Conservation (phyloP, 2,329 filamentous ascomycete genomes). For the Macrophomina tecta region DNA sequence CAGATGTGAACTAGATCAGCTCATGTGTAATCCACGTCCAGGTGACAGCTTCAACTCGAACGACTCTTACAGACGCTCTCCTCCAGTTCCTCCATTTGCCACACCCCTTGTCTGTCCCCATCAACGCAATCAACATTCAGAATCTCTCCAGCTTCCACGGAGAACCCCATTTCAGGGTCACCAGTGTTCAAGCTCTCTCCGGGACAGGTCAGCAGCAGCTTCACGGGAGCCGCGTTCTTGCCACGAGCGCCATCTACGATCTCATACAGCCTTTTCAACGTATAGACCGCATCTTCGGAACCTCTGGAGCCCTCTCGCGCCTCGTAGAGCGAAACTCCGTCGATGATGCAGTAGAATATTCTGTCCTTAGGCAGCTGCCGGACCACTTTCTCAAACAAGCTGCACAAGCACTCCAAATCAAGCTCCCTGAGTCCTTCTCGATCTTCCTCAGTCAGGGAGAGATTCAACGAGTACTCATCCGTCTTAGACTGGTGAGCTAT, state of each 20-base stretch:
- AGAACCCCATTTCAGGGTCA: background rate
- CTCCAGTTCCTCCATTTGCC: background rate
- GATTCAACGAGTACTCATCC: background rate
- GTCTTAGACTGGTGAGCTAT: background rate
- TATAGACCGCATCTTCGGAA: no score
- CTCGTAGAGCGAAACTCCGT: constrained; percentile 30
- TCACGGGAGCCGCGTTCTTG: background rate
- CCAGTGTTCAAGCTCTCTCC: background rate
- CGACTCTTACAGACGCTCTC: background rate
- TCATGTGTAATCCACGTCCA: no score
- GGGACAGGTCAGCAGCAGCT: background rate
- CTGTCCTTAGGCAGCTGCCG: constrained; percentile 25
- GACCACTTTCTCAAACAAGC: constrained; percentile 10
- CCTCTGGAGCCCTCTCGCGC: background rate
- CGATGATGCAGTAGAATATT: constrained; percentile 30
- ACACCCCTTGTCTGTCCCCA: constrained; percentile 2
- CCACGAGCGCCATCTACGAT: background rate
- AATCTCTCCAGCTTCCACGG: background rate
- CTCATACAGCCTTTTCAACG: background rate
- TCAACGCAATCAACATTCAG: background rate
- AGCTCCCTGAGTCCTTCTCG: background rate
- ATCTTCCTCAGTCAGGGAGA: background rate
- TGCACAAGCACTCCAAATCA: constrained; percentile 11
- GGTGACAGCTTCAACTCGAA: no score
- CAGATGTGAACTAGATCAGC: background rate